phyloP scores from a whole-genome alignment of 1,284 basidiomycete species.

The Cutaneotrichosporon curvatum region DNA sequence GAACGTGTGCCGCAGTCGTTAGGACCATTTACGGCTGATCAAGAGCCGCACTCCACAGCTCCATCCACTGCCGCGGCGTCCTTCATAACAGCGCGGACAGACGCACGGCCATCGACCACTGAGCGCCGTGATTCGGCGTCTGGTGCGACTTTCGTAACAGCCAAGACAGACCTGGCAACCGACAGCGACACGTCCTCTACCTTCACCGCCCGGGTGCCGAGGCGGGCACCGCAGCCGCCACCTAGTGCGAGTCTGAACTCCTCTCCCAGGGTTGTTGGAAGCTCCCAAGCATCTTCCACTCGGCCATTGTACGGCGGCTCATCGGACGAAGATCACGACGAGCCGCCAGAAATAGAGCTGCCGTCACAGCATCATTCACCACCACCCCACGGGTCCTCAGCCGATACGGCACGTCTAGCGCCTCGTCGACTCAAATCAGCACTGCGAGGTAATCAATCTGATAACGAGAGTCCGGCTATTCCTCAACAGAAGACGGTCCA shows the following conservation, averaged over 20 bases:
- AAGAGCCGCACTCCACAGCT: too few relatives aligned
- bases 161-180: slow-evolving; percentile 18
- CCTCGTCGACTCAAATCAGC: slow-evolving; percentile 10
- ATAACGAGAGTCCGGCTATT: background rate
- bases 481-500: background rate
- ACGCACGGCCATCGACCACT: background rate
- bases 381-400: background rate
- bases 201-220: slow-evolving; percentile 7
- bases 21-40: too few relatives aligned
- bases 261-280: background rate
- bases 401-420: background rate
- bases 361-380: too few relatives aligned
- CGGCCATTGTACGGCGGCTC: slow-evolving; percentile 2
- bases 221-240: background rate
- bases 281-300: slow-evolving; percentile 1
- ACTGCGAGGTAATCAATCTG: background rate
- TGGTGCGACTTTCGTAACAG: slow-evolving; percentile 37
- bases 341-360: background rate
- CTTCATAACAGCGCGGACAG: background rate
- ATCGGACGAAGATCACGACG: slow-evolving; percentile 14
- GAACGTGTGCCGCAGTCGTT: too few relatives aligned
- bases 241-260: slow-evolving; percentile 3
- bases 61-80: background rate
- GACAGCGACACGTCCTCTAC: slow-evolving; percentile 2
- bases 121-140: slow-evolving; percentile 2